These are phyloP conservation scores for Cyberlindnera maclurae DNA, from an alignment of 805 yeast species.

Conservation along the genomic window DNA sequence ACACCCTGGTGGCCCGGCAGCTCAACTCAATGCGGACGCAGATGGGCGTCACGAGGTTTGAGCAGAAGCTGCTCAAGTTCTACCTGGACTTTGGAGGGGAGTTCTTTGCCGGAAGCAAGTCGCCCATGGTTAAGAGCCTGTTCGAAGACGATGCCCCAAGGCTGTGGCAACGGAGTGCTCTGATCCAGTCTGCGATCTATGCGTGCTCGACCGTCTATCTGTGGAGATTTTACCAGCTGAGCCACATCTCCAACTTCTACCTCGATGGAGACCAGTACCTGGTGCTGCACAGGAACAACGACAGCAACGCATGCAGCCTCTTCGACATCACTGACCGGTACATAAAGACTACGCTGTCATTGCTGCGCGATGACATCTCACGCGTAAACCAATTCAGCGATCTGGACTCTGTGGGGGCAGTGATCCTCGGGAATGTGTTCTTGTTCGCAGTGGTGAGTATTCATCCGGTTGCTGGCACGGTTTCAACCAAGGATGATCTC, in stretches of 20 bases:
- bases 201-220: constrained; percentile 17
- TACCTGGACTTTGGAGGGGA: constrained; percentile 18
- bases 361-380: constrained; percentile 2
- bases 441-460: constrained; percentile 16
- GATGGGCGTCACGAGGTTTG: constrained; percentile 14
- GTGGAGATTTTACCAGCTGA: constrained; percentile 14
- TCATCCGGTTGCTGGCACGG: constrained; percentile 15
- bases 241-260: constrained; percentile 10
- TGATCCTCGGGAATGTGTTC: constrained; percentile 14
- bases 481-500: constrained; percentile 6
- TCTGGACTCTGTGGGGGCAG: constrained; percentile 9
- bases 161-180: constrained; percentile 13
- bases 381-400: not conserved
- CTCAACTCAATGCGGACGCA: constrained; percentile 17
- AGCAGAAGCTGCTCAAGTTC: constrained; percentile 15
- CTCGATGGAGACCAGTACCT: constrained; percentile 11
- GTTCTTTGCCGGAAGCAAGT: constrained; percentile 14
- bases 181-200: constrained; percentile 14
- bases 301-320: constrained; percentile 6
- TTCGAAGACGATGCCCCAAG: constrained; percentile 16
- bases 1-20: not conserved
- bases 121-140: constrained; percentile 6
- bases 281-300: constrained; percentile 6
- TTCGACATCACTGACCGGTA: constrained; percentile 12
- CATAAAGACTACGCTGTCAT: constrained; percentile 9